Conservation (phyloP, 495 filamentous ascomycete species). For the Acidiella bohemica region DNA sequence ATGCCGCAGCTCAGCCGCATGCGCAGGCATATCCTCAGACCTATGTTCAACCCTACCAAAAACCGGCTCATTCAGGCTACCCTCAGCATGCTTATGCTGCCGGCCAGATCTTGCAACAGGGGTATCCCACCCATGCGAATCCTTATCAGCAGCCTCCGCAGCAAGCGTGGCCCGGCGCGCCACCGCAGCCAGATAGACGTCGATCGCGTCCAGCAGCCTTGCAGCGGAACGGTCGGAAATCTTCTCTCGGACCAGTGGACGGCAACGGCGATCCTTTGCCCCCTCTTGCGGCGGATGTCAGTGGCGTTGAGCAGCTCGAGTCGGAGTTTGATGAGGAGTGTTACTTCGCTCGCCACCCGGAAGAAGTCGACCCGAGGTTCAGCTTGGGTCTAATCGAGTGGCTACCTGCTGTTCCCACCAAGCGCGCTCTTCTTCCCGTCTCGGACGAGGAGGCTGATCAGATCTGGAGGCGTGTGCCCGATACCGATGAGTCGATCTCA, state of each 20-base stretch:
- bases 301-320: slow-evolving; percentile 23
- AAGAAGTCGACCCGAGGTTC: slow-evolving; percentile 25
- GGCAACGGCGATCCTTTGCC: background rate
- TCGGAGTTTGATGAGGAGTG: slow-evolving; percentile 25
- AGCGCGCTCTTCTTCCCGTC: slow-evolving; percentile 24
- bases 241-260: background rate
- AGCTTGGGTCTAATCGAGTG: slow-evolving; percentile 29
- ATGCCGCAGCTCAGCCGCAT: slow-evolving; percentile 17
- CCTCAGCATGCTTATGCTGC: no score
- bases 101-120: no score
- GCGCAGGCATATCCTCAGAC: slow-evolving; percentile 12
- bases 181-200: background rate
- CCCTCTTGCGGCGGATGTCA: background rate
- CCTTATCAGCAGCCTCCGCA: no score
- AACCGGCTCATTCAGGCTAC: slow-evolving; percentile 1
- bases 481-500: slow-evolving; percentile 26
- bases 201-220: background rate
- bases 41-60: slow-evolving; percentile 4
- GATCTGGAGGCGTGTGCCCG: slow-evolving; percentile 16
- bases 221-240: background rate
- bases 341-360: slow-evolving; percentile 24
- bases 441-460: slow-evolving; percentile 26
- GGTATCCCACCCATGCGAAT: no score
- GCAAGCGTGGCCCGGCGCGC: no score
- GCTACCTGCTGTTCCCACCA: slow-evolving; percentile 26